phyloP scores from a whole-genome alignment of 2,329 filamentous ascomycete species.

The Ophiocordyceps unilateralis region DNA sequence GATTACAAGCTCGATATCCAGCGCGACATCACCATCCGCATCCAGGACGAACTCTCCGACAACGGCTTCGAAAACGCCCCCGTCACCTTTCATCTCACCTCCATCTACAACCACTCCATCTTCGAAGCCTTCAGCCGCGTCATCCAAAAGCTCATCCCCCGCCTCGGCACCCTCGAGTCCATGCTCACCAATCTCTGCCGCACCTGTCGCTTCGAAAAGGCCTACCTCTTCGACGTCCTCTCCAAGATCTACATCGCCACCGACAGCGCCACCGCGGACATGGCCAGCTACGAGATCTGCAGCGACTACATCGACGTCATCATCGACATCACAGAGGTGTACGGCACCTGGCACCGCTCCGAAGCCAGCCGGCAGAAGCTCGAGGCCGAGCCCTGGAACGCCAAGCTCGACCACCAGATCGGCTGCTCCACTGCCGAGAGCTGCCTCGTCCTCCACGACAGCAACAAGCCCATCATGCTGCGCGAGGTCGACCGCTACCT shows the following conservation, averaged over 20 bases:
- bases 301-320: constrained; percentile 98
- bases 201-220: constrained; percentile 91
- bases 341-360: constrained; percentile 54
- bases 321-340: constrained; percentile 90
- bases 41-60: constrained; percentile 90
- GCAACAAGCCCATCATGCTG: constrained; percentile 46
- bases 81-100: constrained; percentile 89
- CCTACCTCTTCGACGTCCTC: constrained; percentile 91
- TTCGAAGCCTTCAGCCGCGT: constrained; percentile 98
- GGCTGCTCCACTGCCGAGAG: constrained; percentile 50
- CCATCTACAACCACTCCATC: constrained; percentile 96
- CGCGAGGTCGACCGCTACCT: constrained; percentile 58
- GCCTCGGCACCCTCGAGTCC: constrained; percentile 80
- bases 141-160: constrained; percentile 91
- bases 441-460: constrained; percentile 48
- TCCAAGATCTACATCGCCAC: constrained; percentile 99
- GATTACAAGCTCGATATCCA: constrained; percentile 95
- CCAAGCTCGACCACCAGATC: constrained; percentile 46
- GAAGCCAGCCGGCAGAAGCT: constrained; percentile 35
- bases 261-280: constrained; percentile 81
- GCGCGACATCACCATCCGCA: constrained; percentile 88
- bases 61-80: constrained; percentile 85
- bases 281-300: constrained; percentile 94
- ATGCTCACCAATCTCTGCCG: constrained; percentile 88
- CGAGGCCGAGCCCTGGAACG: constrained; percentile 42